These are phyloP conservation scores for Friedmanniomyces simplex DNA, from an alignment of 495 filamentous ascomycete species.

Conservation along the genomic window DNA sequence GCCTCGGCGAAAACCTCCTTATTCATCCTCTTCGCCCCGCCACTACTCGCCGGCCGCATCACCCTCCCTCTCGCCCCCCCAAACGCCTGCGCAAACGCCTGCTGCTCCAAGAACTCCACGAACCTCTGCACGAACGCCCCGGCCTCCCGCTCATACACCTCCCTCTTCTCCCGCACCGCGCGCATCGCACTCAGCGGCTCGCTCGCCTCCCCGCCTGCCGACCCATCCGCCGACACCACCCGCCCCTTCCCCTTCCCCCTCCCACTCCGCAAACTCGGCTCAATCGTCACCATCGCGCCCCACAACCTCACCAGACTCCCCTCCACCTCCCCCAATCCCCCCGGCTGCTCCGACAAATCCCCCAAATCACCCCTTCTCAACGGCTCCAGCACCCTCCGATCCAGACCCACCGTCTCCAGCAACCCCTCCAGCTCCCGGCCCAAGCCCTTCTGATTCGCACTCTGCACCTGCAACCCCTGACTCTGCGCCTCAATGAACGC, in stretches of 20 bases:
- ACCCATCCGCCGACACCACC: conserved; percentile 52
- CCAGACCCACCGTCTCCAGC: conserved; percentile 79
- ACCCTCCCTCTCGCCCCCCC: conserved; percentile 45
- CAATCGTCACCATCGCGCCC: conserved; percentile 90
- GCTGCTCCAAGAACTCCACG: conserved; percentile 64
- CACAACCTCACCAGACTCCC: conserved; percentile 66
- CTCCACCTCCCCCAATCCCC: conserved; percentile 68
- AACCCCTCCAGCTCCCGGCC: conserved; percentile 75
- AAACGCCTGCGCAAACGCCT: conserved; percentile 66
- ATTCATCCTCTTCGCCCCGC: conserved; percentile 38
- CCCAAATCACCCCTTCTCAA: conserved; percentile 66
- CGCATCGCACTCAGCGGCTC: conserved; percentile 67
- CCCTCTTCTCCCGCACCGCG: conserved; percentile 85
- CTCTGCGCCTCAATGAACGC: conserved; percentile 94
- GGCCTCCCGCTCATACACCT: conserved; percentile 67
- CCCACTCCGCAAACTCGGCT: conserved; percentile 55
- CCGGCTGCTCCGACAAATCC: conserved; percentile 35
- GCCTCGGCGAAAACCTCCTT: conserved; percentile 41
- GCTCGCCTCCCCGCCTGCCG: conserved; percentile 46
- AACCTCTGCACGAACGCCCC: conserved; percentile 67
- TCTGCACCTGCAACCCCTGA: conserved; percentile 91
- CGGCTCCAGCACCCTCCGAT: conserved; percentile 57
- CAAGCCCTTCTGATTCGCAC: conserved; percentile 90
- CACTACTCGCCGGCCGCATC: conserved; percentile 38
- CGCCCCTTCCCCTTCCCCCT: background rate